These are phyloP conservation scores for Ogataea trehalophila DNA, from an alignment of 805 yeast species.

Conservation along the genomic window DNA sequence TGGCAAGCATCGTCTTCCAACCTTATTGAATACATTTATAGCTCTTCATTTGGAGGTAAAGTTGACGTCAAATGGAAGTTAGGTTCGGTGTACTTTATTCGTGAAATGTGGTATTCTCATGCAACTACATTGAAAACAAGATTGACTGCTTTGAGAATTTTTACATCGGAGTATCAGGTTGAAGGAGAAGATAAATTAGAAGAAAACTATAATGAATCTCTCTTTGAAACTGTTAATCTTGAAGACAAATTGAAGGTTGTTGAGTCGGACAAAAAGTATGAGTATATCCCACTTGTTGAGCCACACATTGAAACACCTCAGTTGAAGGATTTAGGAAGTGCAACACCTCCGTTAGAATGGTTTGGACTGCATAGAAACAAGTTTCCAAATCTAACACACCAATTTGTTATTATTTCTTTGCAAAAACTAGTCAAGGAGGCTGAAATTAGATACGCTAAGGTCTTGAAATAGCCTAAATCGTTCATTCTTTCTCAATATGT, in stretches of 20 bases:
- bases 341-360: slow-evolving; percentile 98
- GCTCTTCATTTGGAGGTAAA: slow-evolving; percentile 78
- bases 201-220: slow-evolving; percentile 30
- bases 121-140: slow-evolving; percentile 67
- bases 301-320: slow-evolving; percentile 89
- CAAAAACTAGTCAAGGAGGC: slow-evolving; percentile 72
- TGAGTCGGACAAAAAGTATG: slow-evolving; percentile 42
- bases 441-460: slow-evolving; percentile 46
- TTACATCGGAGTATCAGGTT: slow-evolving; percentile 23
- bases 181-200: slow-evolving; percentile 31
- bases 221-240: slow-evolving; percentile 31
- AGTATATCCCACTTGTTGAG: slow-evolving; percentile 60
- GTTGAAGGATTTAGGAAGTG: slow-evolving; percentile 86
- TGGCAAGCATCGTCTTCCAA: slow-evolving; percentile 52
- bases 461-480: slow-evolving; percentile 31
- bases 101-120: slow-evolving; percentile 91
- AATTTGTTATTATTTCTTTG: slow-evolving; percentile 64
- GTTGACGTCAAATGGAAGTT: slow-evolving; percentile 93
- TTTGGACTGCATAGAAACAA: slow-evolving; percentile 86
- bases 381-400: slow-evolving; percentile 85
- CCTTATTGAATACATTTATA: slow-evolving; percentile 60
- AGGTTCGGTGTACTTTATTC: slow-evolving; percentile 82
- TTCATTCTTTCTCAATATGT: too few relatives aligned
- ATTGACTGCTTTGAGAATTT: slow-evolving; percentile 34
- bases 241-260: slow-evolving; percentile 43